Evolutionary conservation across 2,329 filamentous ascomycete species (phyloP), one percentile per base, ranked within the genome.

Genomic region (Cryphonectria naterciae): DNA sequence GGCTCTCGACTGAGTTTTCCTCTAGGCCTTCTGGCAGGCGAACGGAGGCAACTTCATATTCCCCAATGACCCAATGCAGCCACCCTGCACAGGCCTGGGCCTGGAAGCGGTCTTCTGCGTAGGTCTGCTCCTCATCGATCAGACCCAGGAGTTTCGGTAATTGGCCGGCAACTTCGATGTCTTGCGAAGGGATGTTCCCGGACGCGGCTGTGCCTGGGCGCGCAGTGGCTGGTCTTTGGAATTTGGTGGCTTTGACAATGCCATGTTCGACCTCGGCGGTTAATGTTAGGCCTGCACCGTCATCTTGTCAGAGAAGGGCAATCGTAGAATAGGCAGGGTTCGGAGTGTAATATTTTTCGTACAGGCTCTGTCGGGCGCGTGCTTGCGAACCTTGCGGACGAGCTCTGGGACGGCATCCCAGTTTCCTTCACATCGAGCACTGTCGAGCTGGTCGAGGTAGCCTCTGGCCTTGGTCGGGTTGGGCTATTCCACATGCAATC

Each of bases 371-470:
- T 93, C 89, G 56, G 94, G 92, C 76, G 94, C 93, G 87, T 99
- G 95, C 82, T 99, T 98, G 78, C 92, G 92, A 77, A 98, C 88
- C 83, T 99, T 99, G 80, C 95, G 90, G 77, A 96, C 91, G 74
- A 97, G 87, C 83, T 98, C 95, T 37, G 93, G 93, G 41, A 98
- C 88, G 41, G 93, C 89, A 75, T 90, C 86, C 96, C 96, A 99
- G 80, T 91, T 91, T 67, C 92, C 94, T 77, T 95, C 91, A 81
- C 94, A 97, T 78, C 96, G 92, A 75, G 94, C 94, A 76, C 91
- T 88, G 80, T 98, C 93, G 78, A 99, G 89, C 81, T 90, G 89
- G 79, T 88, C 87, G 75, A 97, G 87, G 82, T 98, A 98, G 79
- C 91, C 89, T 76, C 87, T 87, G 73, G 91, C 95, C 85, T 99